These are phyloP conservation scores for Coriolopsis trogii DNA, from an alignment of 1,284 basidiomycete species.

Conservation along the genomic window DNA sequence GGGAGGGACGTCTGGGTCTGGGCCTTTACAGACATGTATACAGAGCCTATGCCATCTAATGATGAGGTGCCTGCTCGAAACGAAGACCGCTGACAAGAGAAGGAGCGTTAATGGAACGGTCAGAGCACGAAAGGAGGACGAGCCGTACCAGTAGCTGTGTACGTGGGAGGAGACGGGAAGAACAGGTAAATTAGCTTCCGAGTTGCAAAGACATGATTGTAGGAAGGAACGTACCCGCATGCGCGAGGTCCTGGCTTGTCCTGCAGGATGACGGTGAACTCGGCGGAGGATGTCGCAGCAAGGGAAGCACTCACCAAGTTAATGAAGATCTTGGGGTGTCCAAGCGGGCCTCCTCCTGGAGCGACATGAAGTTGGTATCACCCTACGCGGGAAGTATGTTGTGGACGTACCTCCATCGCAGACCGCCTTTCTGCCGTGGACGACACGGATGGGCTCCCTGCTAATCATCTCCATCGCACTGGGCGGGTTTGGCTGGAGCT, in stretches of 20 bases:
- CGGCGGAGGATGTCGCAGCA: background rate
- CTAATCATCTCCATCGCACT: slow-evolving; percentile 91
- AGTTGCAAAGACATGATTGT: slow-evolving; percentile 22
- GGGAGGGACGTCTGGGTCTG: slow-evolving; percentile 9
- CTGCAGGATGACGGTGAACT: slow-evolving; percentile 36
- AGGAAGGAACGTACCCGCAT: slow-evolving; percentile 66
- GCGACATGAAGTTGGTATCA: background rate
- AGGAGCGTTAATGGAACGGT: slow-evolving; percentile 17
- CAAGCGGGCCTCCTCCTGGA: slow-evolving; percentile 91
- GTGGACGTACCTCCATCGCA: slow-evolving; percentile 89
- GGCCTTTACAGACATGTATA: slow-evolving; percentile 11
- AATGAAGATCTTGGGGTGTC: slow-evolving; percentile 96
- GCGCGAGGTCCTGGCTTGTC: slow-evolving; percentile 77
- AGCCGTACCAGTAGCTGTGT: slow-evolving; percentile 80
- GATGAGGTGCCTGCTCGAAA: slow-evolving; percentile 68
- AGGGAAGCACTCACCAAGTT: slow-evolving; percentile 72
- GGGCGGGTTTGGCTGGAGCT: slow-evolving; percentile 87
- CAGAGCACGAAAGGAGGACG: slow-evolving; percentile 13
- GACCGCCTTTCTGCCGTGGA: slow-evolving; percentile 80
- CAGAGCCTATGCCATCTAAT: slow-evolving; percentile 33
- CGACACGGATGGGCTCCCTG: slow-evolving; percentile 83
- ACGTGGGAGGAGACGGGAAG: slow-evolving; percentile 6
- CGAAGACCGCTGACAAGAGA: slow-evolving; percentile 69
- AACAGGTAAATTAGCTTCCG: slow-evolving; percentile 15
- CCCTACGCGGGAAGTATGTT: no score